Conservation (phyloP, 352 stramenopile species). For the Globisporangium lucens region DNA sequence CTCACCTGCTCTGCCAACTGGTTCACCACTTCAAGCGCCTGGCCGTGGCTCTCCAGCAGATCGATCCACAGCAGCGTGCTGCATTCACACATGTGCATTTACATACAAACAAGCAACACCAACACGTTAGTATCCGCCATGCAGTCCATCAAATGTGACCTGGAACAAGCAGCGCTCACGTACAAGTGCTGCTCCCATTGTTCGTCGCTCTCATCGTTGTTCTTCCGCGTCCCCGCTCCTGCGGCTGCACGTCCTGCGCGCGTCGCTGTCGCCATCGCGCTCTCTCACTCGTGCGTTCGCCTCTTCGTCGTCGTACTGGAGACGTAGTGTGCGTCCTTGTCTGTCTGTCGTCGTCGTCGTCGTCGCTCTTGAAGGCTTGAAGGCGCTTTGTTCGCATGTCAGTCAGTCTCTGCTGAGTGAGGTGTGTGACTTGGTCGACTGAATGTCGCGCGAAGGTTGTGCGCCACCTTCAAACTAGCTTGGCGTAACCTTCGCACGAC, state of each 20-base stretch:
- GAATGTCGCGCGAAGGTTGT: not conserved
- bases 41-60: conserved; percentile 15
- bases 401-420: too few relatives aligned
- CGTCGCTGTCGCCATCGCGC: not conserved
- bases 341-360: too few relatives aligned
- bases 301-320: not conserved
- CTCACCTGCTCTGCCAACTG: conserved; percentile 3
- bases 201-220: not conserved
- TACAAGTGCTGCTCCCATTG: conserved; percentile 3
- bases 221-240: not conserved
- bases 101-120: not conserved
- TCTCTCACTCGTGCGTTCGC: too few relatives aligned
- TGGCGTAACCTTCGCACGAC: not conserved
- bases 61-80: conserved; percentile 19
- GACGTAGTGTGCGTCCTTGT: not conserved
- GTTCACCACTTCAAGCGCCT: not conserved
- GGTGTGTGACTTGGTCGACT: too few relatives aligned
- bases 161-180: too few relatives aligned
- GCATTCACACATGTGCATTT: not conserved
- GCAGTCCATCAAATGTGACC: not conserved
- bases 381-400: not conserved
- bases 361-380: not conserved
- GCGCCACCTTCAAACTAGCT: not conserved
- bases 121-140: not conserved
- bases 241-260: not conserved